These are phyloP conservation scores for Dorcoceras hygrometricum DNA, from an alignment of 257 asterid species.

Conservation along the genomic window DNA sequence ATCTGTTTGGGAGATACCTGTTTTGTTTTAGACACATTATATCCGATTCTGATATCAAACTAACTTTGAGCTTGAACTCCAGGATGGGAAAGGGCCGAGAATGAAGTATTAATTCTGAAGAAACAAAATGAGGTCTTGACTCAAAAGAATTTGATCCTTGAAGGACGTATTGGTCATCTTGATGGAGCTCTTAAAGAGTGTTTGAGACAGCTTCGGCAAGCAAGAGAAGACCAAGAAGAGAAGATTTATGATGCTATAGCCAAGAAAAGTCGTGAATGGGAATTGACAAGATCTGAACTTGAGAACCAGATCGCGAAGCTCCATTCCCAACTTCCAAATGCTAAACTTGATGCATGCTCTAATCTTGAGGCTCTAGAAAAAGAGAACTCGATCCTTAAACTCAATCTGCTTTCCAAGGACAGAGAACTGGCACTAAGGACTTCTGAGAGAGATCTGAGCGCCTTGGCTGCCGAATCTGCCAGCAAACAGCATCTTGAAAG, in stretches of 20 bases:
- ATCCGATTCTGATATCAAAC: not conserved
- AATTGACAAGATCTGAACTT: conserved; percentile 48
- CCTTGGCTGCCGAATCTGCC: conserved; percentile 70
- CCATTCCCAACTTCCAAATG: conserved; percentile 45
- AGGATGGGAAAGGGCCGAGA: conserved; percentile 99
- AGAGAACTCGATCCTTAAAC: conserved; percentile 53
- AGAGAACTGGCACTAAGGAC: conserved; percentile 43
- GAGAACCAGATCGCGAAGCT: conserved; percentile 52
- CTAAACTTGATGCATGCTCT: conserved; percentile 41
- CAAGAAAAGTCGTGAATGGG: conserved; percentile 48
- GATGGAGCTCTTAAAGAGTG: conserved; percentile 95
- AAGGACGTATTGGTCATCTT: conserved; percentile 62
- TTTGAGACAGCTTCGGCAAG: conserved; percentile 80
- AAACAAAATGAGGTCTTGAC: conserved; percentile 57
- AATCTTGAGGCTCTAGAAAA: conserved; percentile 63
- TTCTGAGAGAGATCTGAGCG: conserved; percentile 59
- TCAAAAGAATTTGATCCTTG: conserved; percentile 60
- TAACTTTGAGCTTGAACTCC: conserved; percentile 21
- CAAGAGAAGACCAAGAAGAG: conserved; percentile 75
- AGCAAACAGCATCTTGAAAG: conserved; percentile 76
- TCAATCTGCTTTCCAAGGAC: conserved; percentile 44
- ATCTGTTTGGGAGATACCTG: not conserved
- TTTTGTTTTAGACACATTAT: not conserved
- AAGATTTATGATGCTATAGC: conserved; percentile 43
- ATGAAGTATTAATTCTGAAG: conserved; percentile 58